Percentiles rank a stretch among this genome's conserved stretches.
Conservation (phyloP, 495 filamentous ascomycete genomes). For the Penicillium verhagenii region DNA sequence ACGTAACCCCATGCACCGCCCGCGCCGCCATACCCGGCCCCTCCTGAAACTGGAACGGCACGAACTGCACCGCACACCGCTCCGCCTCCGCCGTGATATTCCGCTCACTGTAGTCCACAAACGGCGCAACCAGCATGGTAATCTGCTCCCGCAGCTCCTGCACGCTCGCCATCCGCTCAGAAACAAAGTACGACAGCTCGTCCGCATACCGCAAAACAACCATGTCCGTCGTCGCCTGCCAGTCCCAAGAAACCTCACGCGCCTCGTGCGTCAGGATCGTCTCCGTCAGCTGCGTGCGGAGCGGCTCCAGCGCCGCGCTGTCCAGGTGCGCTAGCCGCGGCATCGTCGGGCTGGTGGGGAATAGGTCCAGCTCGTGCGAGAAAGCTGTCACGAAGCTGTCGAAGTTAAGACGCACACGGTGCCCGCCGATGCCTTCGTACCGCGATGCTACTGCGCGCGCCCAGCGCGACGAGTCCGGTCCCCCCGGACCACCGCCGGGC, state of each 20-base stretch:
- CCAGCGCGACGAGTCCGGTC: constrained; percentile 19
- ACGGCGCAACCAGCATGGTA: constrained; percentile 44
- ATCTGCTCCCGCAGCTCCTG: constrained; percentile 44
- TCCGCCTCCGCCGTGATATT: constrained; percentile 33
- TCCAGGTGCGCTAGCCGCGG: constrained; percentile 47
- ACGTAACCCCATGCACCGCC: constrained; percentile 47
- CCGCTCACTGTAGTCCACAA: constrained; percentile 48
- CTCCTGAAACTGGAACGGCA: constrained; percentile 20
- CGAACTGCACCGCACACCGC: constrained; percentile 53
- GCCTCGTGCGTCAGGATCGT: constrained; percentile 33
- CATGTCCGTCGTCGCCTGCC: constrained; percentile 63
- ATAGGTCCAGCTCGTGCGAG: constrained; percentile 55
- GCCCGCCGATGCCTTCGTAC: constrained; percentile 58
- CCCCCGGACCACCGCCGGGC: constrained; percentile 2
- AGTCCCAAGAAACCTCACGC: constrained; percentile 39
- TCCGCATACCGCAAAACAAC: constrained; percentile 57
- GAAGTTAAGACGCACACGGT: constrained; percentile 56
- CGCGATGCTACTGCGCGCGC: constrained; percentile 47
- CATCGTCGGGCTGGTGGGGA: constrained; percentile 30
- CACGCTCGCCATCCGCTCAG: constrained; percentile 30
- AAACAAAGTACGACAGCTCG: constrained; percentile 49
- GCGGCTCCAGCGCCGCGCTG: constrained; percentile 31
- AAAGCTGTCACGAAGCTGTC: constrained; percentile 60
- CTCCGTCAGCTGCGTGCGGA: constrained; percentile 42
- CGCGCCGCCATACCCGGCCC: constrained; percentile 27